Percentiles rank a stretch among this genome's conserved stretches.
phyloP scores from a whole-genome alignment of 2,329 filamentous ascomycete species.

The Waltergamsia citrina region DNA sequence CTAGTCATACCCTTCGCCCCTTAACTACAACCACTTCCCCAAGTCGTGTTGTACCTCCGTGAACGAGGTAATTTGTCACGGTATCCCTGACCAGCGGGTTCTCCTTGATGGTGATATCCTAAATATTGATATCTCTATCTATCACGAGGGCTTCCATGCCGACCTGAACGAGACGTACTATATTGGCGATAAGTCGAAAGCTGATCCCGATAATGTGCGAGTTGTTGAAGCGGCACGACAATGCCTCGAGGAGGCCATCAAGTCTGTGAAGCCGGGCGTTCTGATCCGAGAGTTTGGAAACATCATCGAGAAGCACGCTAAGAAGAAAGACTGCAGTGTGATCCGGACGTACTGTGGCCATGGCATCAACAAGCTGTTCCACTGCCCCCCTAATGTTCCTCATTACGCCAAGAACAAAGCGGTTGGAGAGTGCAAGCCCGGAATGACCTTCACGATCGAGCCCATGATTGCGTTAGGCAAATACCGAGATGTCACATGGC shows the following conservation, averaged over 20 bases:
- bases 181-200: constrained; percentile 77
- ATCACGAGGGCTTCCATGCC: constrained; percentile 89
- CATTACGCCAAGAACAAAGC: constrained; percentile 99
- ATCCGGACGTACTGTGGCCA: constrained; percentile 96
- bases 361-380: constrained; percentile 89
- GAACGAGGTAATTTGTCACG: constrained; percentile 98
- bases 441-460: constrained; percentile 99
- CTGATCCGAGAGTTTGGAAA: constrained; percentile 90
- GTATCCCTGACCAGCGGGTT: constrained; percentile 84
- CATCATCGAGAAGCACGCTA: constrained; percentile 91
- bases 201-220: constrained; percentile 77
- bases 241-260: constrained; percentile 84
- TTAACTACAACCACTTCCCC: constrained; percentile 94
- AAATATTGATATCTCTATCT: constrained; percentile 93
- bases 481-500: constrained; percentile 91
- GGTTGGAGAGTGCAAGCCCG: constrained; percentile 83
- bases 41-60: constrained; percentile 96
- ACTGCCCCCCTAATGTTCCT: constrained; percentile 86
- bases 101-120: constrained; percentile 90
- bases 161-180: constrained; percentile 99
- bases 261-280: constrained; percentile 85
- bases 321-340: constrained; percentile 74
- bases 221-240: constrained; percentile 87
- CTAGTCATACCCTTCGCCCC: constrained; percentile 85
- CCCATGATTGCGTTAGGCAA: constrained; percentile 95